Percentiles rank a stretch among this genome's conserved stretches.
Evolutionary conservation across 164 flowering plant species (phyloP).

Genomic region (Litsea cubeba): DNA sequence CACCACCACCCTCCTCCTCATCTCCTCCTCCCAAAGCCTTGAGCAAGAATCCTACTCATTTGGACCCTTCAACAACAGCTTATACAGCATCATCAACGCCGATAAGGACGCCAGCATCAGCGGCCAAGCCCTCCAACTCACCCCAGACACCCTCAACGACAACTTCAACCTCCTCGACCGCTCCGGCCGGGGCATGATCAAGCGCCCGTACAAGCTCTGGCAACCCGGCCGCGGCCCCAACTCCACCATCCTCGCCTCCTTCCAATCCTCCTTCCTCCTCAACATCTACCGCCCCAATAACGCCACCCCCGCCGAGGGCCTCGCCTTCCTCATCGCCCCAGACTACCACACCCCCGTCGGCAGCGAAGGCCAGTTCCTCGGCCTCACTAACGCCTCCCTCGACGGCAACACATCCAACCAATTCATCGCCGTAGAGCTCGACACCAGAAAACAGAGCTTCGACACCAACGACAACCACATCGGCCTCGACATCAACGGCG

Average conservation of each 20-base stretch:
- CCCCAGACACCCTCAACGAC: slow-evolving; percentile 31
- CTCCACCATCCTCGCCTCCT: slow-evolving; percentile 30
- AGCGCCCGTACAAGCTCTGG: slow-evolving; percentile 24
- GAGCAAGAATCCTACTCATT: neutral
- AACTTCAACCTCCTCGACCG: slow-evolving; percentile 16
- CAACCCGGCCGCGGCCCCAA: neutral
- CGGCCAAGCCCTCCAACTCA: slow-evolving; percentile 31
- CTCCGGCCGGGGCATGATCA: slow-evolving; percentile 27
- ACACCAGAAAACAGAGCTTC: slow-evolving; percentile 42
- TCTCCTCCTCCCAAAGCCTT: neutral
- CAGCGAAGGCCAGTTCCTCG: slow-evolving; percentile 52
- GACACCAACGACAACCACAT: slow-evolving; percentile 61
- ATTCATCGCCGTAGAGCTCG: slow-evolving; percentile 59
- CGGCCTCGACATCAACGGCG: slow-evolving; percentile 48
- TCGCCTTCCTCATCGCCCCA: slow-evolving; percentile 58
- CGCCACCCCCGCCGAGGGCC: slow-evolving; percentile 43
- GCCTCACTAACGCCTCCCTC: slow-evolving; percentile 46
- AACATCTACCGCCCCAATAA: slow-evolving; percentile 28
- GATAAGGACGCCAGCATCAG: slow-evolving; percentile 14
- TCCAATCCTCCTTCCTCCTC: slow-evolving; percentile 38
- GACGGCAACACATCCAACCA: slow-evolving; percentile 35
- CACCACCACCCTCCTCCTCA: neutral
- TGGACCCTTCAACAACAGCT: slow-evolving; percentile 4
- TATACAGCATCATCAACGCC: neutral
- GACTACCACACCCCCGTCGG: slow-evolving; percentile 20